Percentiles rank a stretch among this genome's conserved stretches.
Evolutionary conservation across 257 asterid genomes (phyloP).

Genomic region (Capsicum baccatum): DNA sequence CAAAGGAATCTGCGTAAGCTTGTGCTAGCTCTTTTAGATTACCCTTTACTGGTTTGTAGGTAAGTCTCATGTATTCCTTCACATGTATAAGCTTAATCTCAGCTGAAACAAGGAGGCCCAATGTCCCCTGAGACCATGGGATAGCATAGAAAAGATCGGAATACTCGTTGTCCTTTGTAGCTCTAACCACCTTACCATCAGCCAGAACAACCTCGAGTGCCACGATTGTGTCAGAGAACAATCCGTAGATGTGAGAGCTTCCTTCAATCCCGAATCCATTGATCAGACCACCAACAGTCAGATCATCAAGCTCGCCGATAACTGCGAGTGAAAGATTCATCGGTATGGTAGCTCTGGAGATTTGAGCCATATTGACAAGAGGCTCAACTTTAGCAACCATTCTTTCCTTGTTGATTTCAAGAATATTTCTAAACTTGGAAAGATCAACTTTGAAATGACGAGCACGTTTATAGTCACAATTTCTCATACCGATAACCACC

Average conservation of each 20-base stretch:
- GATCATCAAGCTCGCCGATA: not conserved
- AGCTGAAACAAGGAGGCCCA: not conserved
- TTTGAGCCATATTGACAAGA: not conserved
- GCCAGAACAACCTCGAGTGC: not conserved
- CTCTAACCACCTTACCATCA: not conserved
- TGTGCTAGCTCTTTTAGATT: not conserved
- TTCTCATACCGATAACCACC: not conserved
- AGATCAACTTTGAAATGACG: not conserved
- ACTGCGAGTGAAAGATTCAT: not conserved
- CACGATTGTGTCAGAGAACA: not conserved
- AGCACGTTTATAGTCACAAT: not conserved
- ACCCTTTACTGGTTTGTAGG: not conserved
- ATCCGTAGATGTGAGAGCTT: not conserved
- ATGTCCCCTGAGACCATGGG: not conserved
- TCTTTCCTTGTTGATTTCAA: not conserved
- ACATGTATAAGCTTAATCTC: not conserved
- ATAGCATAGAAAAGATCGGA: not conserved
- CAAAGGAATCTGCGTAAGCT: not conserved
- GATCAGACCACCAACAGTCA: not conserved
- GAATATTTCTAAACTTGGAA: not conserved
- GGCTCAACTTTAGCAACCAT: not conserved
- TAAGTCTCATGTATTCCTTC: not conserved
- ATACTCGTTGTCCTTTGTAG: not conserved
- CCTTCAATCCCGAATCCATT: not conserved
- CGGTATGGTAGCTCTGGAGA: not conserved